Evolutionary conservation across 78 protist genomes (phyloP).

Genomic region (Speleostelium caveatum): DNA sequence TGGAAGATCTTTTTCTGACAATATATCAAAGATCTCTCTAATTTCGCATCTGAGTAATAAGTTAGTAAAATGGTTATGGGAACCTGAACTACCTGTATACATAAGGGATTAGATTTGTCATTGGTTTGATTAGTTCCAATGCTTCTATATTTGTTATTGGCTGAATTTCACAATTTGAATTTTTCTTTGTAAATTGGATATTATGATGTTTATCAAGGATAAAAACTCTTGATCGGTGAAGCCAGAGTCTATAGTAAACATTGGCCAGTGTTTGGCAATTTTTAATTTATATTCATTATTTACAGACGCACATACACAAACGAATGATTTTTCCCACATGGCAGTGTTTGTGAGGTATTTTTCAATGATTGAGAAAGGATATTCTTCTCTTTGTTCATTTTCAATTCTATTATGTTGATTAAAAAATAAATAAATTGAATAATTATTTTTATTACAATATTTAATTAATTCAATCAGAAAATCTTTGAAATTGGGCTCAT

Average conservation of each 20-base stretch:
- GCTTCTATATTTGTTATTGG: background rate
- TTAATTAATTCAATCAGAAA: background rate
- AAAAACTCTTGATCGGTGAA: constrained; percentile 3
- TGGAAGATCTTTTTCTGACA: background rate
- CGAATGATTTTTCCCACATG: background rate
- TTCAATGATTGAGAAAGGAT: background rate
- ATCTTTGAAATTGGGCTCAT: background rate
- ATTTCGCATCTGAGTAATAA: background rate
- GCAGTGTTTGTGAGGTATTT: background rate
- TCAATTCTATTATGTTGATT: background rate
- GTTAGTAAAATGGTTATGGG: background rate
- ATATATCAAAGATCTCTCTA: background rate
- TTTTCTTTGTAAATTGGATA: background rate
- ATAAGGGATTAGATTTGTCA: constrained; percentile 2
- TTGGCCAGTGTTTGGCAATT: background rate
- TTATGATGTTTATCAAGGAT: background rate
- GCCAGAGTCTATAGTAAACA: background rate
- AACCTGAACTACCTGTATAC: background rate
- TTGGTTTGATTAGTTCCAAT: background rate
- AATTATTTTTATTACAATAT: background rate
- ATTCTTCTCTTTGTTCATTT: background rate
- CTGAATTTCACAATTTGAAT: no score
- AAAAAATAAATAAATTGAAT: background rate
- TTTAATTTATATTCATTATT: background rate
- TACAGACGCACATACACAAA: background rate